These are phyloP conservation scores for Boletellus emodensis DNA, from an alignment of 768 basidiomycete genomes.

Conservation along the genomic window DNA sequence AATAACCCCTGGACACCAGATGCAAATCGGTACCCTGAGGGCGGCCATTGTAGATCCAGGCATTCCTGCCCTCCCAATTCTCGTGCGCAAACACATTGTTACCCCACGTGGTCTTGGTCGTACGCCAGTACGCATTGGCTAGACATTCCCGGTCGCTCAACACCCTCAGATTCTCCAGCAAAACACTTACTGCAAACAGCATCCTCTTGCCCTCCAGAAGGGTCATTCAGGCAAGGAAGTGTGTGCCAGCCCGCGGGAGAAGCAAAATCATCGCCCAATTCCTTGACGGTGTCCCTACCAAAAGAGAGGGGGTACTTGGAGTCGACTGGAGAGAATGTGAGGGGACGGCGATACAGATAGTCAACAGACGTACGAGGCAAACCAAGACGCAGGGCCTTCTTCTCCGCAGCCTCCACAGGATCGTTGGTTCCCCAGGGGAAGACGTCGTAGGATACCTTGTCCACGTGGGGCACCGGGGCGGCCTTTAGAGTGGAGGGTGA, in stretches of 20 bases:
- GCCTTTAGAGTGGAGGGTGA: slow-evolving; percentile 13
- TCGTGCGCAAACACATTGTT: slow-evolving; percentile 95
- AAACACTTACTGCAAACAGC: slow-evolving; percentile 7
- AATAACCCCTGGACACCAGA: neutral
- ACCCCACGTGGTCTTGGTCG: slow-evolving; percentile 80
- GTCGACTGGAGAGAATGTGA: neutral
- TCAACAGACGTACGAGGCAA: slow-evolving; percentile 8
- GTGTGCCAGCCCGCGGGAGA: slow-evolving; percentile 92
- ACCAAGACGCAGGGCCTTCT: slow-evolving; percentile 17
- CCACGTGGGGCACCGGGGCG: slow-evolving; percentile 6
- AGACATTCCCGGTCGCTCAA: slow-evolving; percentile 11
- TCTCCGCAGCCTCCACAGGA: slow-evolving; percentile 49
- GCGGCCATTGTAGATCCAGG: slow-evolving; percentile 70
- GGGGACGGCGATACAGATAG: neutral
- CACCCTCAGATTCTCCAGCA: too few species aligned
- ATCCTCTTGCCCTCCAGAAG: slow-evolving; percentile 27
- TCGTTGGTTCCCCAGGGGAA: slow-evolving; percentile 86
- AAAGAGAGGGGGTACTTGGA: slow-evolving; percentile 13
- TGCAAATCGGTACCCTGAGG: slow-evolving; percentile 45
- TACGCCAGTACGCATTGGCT: slow-evolving; percentile 43
- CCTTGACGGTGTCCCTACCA: slow-evolving; percentile 41
- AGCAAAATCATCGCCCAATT: slow-evolving; percentile 72
- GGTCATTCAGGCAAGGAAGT: slow-evolving; percentile 69
- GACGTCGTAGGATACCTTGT: slow-evolving; percentile 59
- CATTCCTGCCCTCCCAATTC: slow-evolving; percentile 76